Percentiles rank a stretch among this genome's conserved stretches.
Evolutionary conservation across 345 rosid genomes (phyloP).

Genomic region (Schrenkiella parvula): DNA sequence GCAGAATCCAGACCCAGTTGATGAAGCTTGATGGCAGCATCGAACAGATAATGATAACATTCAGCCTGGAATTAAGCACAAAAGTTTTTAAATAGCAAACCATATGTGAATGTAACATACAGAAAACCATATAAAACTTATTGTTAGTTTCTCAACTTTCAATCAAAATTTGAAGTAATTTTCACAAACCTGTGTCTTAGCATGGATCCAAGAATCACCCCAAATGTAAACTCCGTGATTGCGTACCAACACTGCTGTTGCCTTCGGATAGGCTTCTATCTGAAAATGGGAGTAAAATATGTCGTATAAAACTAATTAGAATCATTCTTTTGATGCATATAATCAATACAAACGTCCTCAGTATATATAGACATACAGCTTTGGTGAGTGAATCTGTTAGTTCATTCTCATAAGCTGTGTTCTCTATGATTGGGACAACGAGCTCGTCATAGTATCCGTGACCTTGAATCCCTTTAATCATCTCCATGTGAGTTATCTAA

Average conservation of each 20-base stretch:
- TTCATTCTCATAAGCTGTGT: conserved; percentile 85
- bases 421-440: conserved; percentile 92
- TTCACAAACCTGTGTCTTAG: conserved; percentile 87
- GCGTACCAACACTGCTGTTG: conserved; percentile 94
- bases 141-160: conserved; percentile 9
- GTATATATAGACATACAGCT: conserved; percentile 50
- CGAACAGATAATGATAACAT: conserved; percentile 86
- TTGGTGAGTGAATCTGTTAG: conserved; percentile 88
- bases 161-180: conserved; percentile 6
- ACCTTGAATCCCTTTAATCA: conserved; percentile 98
- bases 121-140: not conserved
- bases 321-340: not conserved
- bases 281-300: conserved; percentile 22
- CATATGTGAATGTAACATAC: not conserved
- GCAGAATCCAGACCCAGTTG: conserved; percentile 74
- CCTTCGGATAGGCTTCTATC: conserved; percentile 87
- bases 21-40: conserved; percentile 90
- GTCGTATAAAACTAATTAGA: not conserved
- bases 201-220: conserved; percentile 99
- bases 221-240: conserved; percentile 91
- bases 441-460: conserved; percentile 96
- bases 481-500: conserved; percentile 99
- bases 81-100: conserved; percentile 13
- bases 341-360: not conserved
- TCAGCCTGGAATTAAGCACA: conserved; percentile 59